A percentile compares a stretch with the other conserved stretches of the same genome.
These are phyloP conservation scores for Exophiala dermatitidis DNA, from an alignment of 2,329 filamentous ascomycete species.

Conservation along the genomic window DNA sequence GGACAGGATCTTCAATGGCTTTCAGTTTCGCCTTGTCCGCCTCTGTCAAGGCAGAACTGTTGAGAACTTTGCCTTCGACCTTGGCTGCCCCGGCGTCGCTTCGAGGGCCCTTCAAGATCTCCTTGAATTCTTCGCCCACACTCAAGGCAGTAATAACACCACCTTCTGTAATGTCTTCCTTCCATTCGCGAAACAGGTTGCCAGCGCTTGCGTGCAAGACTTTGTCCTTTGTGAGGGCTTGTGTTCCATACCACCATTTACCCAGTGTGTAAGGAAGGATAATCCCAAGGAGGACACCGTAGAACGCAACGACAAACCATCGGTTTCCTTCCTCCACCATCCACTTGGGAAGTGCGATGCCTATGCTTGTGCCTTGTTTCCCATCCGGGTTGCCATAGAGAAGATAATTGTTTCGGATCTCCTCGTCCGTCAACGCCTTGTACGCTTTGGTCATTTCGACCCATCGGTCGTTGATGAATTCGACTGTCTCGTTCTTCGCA, in stretches of 20 bases:
- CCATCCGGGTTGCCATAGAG: slow-evolving; percentile 95
- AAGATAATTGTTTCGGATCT: slow-evolving; percentile 92
- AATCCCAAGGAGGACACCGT: slow-evolving; percentile 80
- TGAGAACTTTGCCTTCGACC: slow-evolving; percentile 73
- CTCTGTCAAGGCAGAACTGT: slow-evolving; percentile 54
- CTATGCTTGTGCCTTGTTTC: slow-evolving; percentile 96
- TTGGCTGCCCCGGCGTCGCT: slow-evolving; percentile 74
- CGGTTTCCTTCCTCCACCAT: slow-evolving; percentile 90
- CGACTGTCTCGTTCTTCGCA: slow-evolving; percentile 79
- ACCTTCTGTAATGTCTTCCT: slow-evolving; percentile 72
- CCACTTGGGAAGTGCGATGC: slow-evolving; percentile 88
- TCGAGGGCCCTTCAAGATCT: slow-evolving; percentile 67
- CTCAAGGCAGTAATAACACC: slow-evolving; percentile 76
- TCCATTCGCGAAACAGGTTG: slow-evolving; percentile 88
- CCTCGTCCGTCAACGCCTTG: slow-evolving; percentile 95
- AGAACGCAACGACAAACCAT: slow-evolving; percentile 88
- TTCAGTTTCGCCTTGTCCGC: slow-evolving; percentile 73
- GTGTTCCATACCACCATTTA: slow-evolving; percentile 98
- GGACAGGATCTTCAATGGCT: slow-evolving; percentile 69
- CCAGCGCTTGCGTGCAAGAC: slow-evolving; percentile 90
- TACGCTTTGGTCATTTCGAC: slow-evolving; percentile 97
- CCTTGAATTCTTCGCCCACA: slow-evolving; percentile 75
- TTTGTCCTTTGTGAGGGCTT: slow-evolving; percentile 85
- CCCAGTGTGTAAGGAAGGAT: slow-evolving; percentile 88
- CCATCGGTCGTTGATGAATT: slow-evolving; percentile 77